Conservation (phyloP, 163 green algal genomes). For the Volvox carteri region DNA sequence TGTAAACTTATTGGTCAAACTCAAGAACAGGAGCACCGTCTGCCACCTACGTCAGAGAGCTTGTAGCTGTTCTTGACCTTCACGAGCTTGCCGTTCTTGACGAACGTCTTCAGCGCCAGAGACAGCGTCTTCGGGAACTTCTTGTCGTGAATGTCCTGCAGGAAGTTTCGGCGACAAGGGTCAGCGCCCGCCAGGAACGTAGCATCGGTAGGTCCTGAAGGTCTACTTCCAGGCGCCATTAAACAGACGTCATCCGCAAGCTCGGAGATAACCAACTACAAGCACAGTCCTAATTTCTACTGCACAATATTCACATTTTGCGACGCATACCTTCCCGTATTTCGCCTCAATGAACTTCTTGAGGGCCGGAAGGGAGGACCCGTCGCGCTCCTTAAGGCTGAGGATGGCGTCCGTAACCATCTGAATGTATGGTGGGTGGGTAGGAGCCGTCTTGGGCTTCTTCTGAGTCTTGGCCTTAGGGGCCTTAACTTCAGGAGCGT, state of each 20-base stretch:
- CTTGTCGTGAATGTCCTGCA: constrained; percentile 55
- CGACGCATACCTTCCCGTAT: constrained; percentile 48
- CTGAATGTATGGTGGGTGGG: constrained; percentile 51
- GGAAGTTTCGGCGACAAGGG: background rate
- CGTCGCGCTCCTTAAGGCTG: constrained; percentile 54
- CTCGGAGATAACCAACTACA: too few relatives aligned
- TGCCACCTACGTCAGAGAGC: constrained; percentile 25
- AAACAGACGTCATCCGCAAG: too few relatives aligned
- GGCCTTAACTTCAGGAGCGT: constrained; percentile 36
- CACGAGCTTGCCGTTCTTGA: constrained; percentile 53
- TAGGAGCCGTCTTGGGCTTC: constrained; percentile 19
- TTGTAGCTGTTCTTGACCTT: constrained; percentile 56
- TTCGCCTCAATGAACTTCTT: constrained; percentile 60
- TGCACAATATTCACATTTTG: too few relatives aligned
- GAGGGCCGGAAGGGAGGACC: constrained; percentile 49
- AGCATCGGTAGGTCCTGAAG: too few relatives aligned
- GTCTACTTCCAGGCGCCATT: too few relatives aligned
- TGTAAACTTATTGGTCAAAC: background rate
- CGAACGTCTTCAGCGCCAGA: constrained; percentile 43
- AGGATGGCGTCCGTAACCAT: constrained; percentile 47
- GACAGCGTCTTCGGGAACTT: constrained; percentile 57
- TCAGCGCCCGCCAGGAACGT: constrained; percentile 5
- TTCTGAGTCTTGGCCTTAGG: constrained; percentile 29
- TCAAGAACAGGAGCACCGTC: background rate
- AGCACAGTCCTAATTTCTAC: too few relatives aligned